Conservation (phyloP, 257 asterid genomes). For the Petrea volubilis region DNA sequence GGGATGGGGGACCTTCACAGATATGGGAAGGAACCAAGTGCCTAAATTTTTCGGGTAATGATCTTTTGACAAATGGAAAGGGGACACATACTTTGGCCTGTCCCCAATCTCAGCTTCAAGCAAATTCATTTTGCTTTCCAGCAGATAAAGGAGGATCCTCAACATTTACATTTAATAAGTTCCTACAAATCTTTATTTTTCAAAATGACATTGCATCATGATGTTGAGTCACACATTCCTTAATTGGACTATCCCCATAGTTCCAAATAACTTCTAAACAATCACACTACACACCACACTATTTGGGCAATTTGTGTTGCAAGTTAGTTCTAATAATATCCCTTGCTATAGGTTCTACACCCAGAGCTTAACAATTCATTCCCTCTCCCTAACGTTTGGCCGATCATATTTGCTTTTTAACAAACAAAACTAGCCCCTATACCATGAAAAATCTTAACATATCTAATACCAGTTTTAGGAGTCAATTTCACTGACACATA, state of each 20-base stretch:
- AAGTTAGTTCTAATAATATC: background rate
- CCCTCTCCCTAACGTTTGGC: background rate
- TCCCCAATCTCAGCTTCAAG: background rate
- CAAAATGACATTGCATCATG: background rate
- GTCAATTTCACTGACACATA: background rate
- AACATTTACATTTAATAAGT: background rate
- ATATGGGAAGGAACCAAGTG: background rate
- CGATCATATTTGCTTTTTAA: slow-evolving; percentile 5
- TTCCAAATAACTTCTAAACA: background rate
- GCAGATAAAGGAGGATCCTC: background rate
- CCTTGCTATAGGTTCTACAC: background rate
- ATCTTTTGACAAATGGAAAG: background rate
- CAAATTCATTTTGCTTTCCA: background rate
- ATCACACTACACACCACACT: background rate
- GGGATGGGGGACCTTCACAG: background rate
- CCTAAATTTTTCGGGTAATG: background rate
- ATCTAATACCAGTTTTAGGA: background rate
- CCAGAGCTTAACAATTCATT: background rate
- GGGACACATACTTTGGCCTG: background rate
- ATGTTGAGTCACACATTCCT: background rate
- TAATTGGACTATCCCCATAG: background rate
- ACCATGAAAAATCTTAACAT: background rate
- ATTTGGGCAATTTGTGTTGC: background rate
- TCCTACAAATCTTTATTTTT: background rate
- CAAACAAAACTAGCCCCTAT: slow-evolving; percentile 2